phyloP scores from a whole-genome alignment of 345 rosid species.

The Hibiscus trionum region DNA sequence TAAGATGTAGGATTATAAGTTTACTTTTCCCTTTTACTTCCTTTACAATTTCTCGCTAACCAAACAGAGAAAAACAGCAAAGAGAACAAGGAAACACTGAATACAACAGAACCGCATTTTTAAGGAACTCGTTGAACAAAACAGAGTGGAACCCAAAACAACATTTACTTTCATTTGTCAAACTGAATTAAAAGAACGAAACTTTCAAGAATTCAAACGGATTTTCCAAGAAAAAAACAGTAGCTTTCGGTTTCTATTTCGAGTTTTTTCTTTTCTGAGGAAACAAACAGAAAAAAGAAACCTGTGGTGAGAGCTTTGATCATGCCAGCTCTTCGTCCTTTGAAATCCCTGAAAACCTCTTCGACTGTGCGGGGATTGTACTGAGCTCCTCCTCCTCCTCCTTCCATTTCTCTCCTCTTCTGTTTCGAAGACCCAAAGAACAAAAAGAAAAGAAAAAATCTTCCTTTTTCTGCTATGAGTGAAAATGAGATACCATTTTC shows the following conservation, averaged over 20 bases:
- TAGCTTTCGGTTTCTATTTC: background rate
- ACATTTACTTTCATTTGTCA: background rate
- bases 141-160: background rate
- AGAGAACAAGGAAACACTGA: background rate
- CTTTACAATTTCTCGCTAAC: background rate
- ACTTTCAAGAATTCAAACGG: background rate
- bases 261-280: background rate
- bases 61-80: background rate
- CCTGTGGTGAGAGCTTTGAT: slow-evolving; percentile 64
- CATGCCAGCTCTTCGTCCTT: slow-evolving; percentile 62
- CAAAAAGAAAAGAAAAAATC: too few relatives aligned
- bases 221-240: background rate
- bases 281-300: slow-evolving; percentile 16
- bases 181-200: background rate
- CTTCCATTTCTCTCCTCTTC: too few relatives aligned
- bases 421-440: too few relatives aligned
- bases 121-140: background rate
- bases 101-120: background rate
- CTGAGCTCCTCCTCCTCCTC: slow-evolving; percentile 14
- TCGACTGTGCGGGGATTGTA: slow-evolving; percentile 60
- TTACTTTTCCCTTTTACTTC: too few relatives aligned
- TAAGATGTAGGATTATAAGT: too few relatives aligned
- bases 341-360: slow-evolving; percentile 67
- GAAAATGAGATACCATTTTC: too few relatives aligned
- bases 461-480: too few relatives aligned